Base-by-base conservation (phyloP, 2,329 filamentous ascomycete species). In the Colletotrichum lupini region DNA sequence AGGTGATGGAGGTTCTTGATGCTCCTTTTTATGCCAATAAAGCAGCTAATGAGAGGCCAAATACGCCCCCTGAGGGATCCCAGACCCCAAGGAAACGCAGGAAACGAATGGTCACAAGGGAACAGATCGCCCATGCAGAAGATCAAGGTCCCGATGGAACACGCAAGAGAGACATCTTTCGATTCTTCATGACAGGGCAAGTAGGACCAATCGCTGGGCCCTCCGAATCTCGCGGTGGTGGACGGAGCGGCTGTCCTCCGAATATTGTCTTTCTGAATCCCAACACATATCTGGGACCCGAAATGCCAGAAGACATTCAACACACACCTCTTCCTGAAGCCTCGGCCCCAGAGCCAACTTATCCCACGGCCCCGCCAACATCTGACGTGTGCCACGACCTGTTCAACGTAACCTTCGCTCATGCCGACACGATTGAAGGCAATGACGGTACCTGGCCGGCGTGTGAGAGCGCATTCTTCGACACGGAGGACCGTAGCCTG, bases 21-120 rank as follows among this genome's bases (percentile, higher is more conserved):
- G 87, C 87, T 1, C 87, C 87, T 3, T 85, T 88, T 32, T 89
- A 89, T 77, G 79, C 75, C 24, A 79, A 69, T 70, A 80, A 75
- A 75, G 71, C 76, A 16, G 74, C 53, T 42, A 74, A 65, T 57
- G 72, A 62, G 24, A 61, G 72, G 19, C 68, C 72, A 8, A 37
- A 28, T 9, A 66, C 53, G 5, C 56, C 69, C 12, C 60, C 42
- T 28, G 73, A 74, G 55, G 65, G 57, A 8, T 52, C 32, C 12
- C 56, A 65, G 35, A 65, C 64, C 9, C 64, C 73, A 9, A 71
- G 65, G 12, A 74, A 69, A 26, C 64, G 73, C 42, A 73, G 63
- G 28, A 73, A 49, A 42, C 64, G 70, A 42, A 56, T 73, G 67
- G 67, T 70, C 12, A 73, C 70, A 32, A 73, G 55, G 35, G 60